Base-by-base conservation (phyloP, 78 protist species). In the Dictyostelium capitatum region DNA sequence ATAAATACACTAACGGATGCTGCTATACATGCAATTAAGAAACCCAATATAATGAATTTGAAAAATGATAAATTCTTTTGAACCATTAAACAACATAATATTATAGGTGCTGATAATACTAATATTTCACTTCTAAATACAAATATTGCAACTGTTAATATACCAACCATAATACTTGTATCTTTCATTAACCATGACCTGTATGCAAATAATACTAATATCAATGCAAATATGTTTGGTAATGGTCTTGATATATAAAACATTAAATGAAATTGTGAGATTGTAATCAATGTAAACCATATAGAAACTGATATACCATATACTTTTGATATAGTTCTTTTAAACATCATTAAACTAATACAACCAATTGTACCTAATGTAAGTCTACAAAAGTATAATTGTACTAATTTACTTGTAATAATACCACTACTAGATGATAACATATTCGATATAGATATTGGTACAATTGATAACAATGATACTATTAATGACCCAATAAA, bases 181-280 rank as follows among this genome's bases (percentile, higher is more conserved):
- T 10, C n/a, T 17, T 32, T 15, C 1, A 10, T 23, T 15, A 97
- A 19, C 95, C 96, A 93, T 47, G 7, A 9, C 4, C 97, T 46
- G 15, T 83, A 73, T 15, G 95, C 97, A n/a, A 72, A 56, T 7
- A 82, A 3, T 14, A 74, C 83, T 12, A 92, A 23, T 23, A 53
- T 12, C 43, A 95, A n/a, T 5, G 98, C 99, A 32, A 97, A 98
- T 17, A 97, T 89, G 73, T 98, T 98, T 20, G 99, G 98, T 47
- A 98, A 95, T 30, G 98, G 69, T 30, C 99, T 89, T 12, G 91
- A n/a, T 7, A 82, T 53, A 89, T 98, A 98, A 91, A 96, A 98
- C 23, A 82, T 25, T 10, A 87, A 14, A 78, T 98, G 99, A 80
- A 97, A 97, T 89, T 96, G 98, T 1, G 69, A 19, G 9, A n/a